Base-by-base conservation (phyloP, 106 monocot genomes). In the Vanilla planifolia region DNA sequence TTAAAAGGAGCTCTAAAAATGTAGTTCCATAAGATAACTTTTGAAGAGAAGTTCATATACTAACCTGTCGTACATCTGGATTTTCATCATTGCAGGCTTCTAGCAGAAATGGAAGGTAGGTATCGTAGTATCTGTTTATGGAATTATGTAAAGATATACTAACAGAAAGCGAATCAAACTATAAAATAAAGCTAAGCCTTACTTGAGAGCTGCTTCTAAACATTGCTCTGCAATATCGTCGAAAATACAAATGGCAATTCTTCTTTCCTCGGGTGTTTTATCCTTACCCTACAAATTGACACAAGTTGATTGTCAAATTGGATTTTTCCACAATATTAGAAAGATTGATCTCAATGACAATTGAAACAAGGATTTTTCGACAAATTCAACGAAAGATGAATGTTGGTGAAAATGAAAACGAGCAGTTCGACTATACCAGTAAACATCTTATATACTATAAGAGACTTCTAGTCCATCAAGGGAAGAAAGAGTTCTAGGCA, bases 161-260 rank as follows among this genome's bases (percentile, higher is more conserved):
- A 63, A 19, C 7, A 6, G 39, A 13, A 25, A 34, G 10, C n/a
- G 19, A 40, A 35, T 10, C 47, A 33, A 57, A 48, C 1, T 11
- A 25, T 16, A n/a, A 45, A 41, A 21, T 22, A 22, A 22, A 39
- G 9, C 50, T 29, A 57, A 35, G 36, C 51, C 67, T 44, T 80
- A 95, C 95, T 86, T 95, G 1, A 81, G 79, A 69, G 95, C 89
- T 61, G 80, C 65, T 79, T 84, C 95, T 48, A 76, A 75, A 63
- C 95, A 95, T 76, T 95, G 89, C 64, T 95, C 95, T 37, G 86
- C 95, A 62, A 95, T 78, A 81, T 89, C 95, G 74, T 96, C 86
- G 79, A 96, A 96, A 51, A 90, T 96, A 52, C 90, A 87, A 70
- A 96, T 96, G n/a, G 95, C 95, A 59, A 90, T 86, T 68, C 95